Evolutionary conservation across 2,329 filamentous ascomycete species (phyloP).

Genomic region (Sporothrix pseudoabietina): DNA sequence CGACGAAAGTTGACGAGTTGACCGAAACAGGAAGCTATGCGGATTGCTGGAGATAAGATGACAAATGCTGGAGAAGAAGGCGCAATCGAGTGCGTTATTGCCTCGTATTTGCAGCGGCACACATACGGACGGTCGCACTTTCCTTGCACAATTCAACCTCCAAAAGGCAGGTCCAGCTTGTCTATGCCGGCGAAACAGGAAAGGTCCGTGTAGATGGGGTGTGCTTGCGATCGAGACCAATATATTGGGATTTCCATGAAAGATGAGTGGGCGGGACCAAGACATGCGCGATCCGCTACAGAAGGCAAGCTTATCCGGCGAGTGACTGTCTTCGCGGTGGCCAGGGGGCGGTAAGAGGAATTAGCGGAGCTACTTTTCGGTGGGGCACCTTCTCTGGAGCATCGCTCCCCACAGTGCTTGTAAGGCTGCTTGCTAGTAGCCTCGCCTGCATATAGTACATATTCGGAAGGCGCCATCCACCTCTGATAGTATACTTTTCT

Average conservation of each 20-base stretch:
- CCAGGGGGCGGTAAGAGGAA: neutral
- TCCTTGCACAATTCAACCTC: neutral
- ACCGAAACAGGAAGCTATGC: neutral
- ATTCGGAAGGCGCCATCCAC: neutral
- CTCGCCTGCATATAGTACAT: neutral
- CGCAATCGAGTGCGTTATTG: neutral
- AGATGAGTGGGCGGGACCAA: neutral
- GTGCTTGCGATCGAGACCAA: neutral
- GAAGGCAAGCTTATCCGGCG: slow-evolving; percentile 15
- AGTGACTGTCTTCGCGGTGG: slow-evolving; percentile 18
- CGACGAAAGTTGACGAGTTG: neutral
- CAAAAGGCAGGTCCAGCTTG: neutral
- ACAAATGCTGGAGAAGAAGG: slow-evolving; percentile 27
- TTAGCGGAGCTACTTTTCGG: slow-evolving; percentile 12
- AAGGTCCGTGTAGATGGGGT: no score
- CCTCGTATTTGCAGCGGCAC: slow-evolving; percentile 11
- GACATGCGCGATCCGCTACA: neutral
- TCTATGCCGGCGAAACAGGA: no score
- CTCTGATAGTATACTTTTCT: neutral
- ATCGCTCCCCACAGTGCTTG: neutral
- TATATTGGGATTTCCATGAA: neutral
- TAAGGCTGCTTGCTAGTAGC: slow-evolving; percentile 10
- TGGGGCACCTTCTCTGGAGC: neutral
- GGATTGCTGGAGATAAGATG: slow-evolving; percentile 21
- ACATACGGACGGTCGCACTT: neutral